Conservation (phyloP, 495 filamentous ascomycete genomes). For the Coniosporium apollinis region DNA sequence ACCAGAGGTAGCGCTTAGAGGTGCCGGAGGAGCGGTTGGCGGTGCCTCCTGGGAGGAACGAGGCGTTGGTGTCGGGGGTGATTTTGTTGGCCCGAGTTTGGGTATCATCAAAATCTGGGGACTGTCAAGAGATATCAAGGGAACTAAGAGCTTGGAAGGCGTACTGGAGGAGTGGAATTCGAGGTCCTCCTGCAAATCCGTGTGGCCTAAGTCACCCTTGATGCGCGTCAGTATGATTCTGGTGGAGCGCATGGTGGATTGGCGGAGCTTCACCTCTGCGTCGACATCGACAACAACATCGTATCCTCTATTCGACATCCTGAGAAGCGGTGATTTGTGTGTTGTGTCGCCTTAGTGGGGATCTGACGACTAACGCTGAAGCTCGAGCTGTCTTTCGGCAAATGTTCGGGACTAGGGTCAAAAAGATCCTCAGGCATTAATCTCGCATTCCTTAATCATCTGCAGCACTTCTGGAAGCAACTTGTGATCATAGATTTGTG, state of each 20-base stretch:
- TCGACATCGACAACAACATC: conserved; percentile 97
- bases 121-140: not conserved
- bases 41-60: conserved; percentile 12
- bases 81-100: conserved; percentile 44
- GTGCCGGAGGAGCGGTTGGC: conserved; percentile 7
- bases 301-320: conserved; percentile 78
- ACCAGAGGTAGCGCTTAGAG: conserved; percentile 77
- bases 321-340: too few relatives aligned
- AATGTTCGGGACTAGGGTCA: too few relatives aligned
- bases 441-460: too few relatives aligned
- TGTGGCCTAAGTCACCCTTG: conserved; percentile 93
- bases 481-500: too few relatives aligned
- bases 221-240: conserved; percentile 7
- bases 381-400: too few relatives aligned
- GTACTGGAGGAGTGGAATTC: conserved; percentile 91
- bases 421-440: too few relatives aligned
- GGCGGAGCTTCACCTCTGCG: conserved; percentile 46
- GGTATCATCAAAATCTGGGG: conserved; percentile 37
- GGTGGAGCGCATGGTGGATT: not conserved
- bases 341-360: too few relatives aligned
- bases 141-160: conserved; percentile 7
- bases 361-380: too few relatives aligned
- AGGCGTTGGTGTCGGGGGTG: conserved; percentile 39
- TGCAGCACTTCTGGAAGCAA: too few relatives aligned
- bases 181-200: conserved; percentile 93